These are phyloP conservation scores for Sclerotinia minor DNA, from an alignment of 2,329 filamentous ascomycete genomes.

Conservation along the genomic window DNA sequence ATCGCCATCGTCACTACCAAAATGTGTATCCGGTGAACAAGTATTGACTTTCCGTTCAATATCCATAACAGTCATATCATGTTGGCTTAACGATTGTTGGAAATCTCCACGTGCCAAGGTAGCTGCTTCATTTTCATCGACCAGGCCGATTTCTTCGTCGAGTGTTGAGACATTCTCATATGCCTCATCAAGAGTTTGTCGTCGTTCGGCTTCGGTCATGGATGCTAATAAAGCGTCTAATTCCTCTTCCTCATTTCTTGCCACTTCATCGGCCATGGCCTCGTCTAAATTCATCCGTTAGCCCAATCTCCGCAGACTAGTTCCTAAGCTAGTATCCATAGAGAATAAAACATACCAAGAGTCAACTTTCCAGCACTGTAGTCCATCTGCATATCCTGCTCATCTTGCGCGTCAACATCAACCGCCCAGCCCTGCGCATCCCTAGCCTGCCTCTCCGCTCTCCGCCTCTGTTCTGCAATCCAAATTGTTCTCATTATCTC, in stretches of 20 bases:
- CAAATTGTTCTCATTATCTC: constrained; percentile 48
- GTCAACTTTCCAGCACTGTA: constrained; percentile 17
- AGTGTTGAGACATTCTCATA: constrained; percentile 20
- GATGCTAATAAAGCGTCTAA: constrained; percentile 57
- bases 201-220: constrained; percentile 43
- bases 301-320: background rate
- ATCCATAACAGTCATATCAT: constrained; percentile 17
- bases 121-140: constrained; percentile 9
- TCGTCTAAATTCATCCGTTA: constrained; percentile 33
- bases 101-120: constrained; percentile 9
- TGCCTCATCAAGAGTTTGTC: constrained; percentile 16
- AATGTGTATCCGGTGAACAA: constrained; percentile 30
- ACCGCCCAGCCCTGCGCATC: constrained; percentile 35
- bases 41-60: constrained; percentile 15
- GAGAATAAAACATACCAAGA: constrained; percentile 20
- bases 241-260: constrained; percentile 55
- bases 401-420: constrained; percentile 28
- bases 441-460: constrained; percentile 39
- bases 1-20: constrained; percentile 55
- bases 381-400: constrained; percentile 25
- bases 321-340: background rate
- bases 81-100: constrained; percentile 8
- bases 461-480: constrained; percentile 43
- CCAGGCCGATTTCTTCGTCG: constrained; percentile 22
- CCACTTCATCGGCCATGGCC: constrained; percentile 53